Evolutionary conservation across 2,329 filamentous ascomycete genomes (phyloP).

Genomic region (Aspergillus sergii): DNA sequence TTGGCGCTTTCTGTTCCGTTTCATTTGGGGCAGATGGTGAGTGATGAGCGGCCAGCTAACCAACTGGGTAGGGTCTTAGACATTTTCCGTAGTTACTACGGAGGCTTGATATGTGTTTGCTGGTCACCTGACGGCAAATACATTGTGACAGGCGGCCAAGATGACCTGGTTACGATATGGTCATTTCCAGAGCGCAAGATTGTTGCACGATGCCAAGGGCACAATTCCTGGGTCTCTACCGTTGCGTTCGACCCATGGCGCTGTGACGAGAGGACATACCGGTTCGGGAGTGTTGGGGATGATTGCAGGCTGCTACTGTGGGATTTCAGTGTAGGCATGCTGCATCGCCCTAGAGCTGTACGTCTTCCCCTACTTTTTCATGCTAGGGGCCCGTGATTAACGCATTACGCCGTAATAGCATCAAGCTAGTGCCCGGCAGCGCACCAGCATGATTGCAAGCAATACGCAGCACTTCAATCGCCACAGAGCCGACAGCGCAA

Average conservation of each 20-base stretch:
- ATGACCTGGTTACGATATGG: conserved; percentile 97
- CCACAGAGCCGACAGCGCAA: conserved; percentile 64
- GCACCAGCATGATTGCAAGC: conserved; percentile 37
- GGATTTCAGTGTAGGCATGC: conserved; percentile 98
- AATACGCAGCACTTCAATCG: conserved; percentile 50
- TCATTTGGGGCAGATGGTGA: background rate
- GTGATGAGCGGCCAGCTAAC: conserved; percentile 10
- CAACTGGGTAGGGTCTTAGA: conserved; percentile 68
- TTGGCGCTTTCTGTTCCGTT: background rate
- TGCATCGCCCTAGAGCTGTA: conserved; percentile 85
- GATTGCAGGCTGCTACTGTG: conserved; percentile 88
- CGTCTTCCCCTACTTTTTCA: conserved; percentile 40
- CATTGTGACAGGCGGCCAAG: conserved; percentile 90
- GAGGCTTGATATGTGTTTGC: conserved; percentile 87
- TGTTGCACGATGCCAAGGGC: conserved; percentile 89
- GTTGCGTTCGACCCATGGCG: conserved; percentile 97
- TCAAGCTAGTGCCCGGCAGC: conserved; percentile 41
- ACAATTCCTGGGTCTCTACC: conserved; percentile 91
- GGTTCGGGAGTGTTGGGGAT: conserved; percentile 94
- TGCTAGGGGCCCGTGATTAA: conserved; percentile 11
- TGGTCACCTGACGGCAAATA: conserved; percentile 99
- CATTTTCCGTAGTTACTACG: conserved; percentile 89
- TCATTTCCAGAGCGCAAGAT: conserved; percentile 79
- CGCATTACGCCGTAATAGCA: conserved; percentile 23
- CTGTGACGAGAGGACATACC: conserved; percentile 92